These are phyloP conservation scores for Triglochin maritima DNA, from an alignment of 106 monocot genomes.

Conservation along the genomic window DNA sequence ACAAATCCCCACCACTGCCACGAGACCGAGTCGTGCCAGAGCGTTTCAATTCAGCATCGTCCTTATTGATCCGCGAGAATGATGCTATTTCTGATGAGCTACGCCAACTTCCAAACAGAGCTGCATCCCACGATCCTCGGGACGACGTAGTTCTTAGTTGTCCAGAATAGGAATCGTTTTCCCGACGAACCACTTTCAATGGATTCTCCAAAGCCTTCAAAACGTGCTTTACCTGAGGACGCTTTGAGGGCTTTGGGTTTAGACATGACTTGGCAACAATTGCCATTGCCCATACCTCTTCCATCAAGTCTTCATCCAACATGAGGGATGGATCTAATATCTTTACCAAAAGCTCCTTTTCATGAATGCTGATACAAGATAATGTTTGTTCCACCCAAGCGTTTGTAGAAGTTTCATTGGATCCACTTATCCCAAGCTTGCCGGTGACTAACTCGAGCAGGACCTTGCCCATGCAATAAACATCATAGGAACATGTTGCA, in stretches of 20 bases:
- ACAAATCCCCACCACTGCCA: slow-evolving; percentile 34
- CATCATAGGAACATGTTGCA: slow-evolving; percentile 38
- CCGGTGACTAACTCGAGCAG: slow-evolving; percentile 56
- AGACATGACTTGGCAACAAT: slow-evolving; percentile 55
- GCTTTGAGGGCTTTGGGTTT: slow-evolving; percentile 42
- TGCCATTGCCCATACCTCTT: slow-evolving; percentile 55
- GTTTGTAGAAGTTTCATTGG: slow-evolving; percentile 12
- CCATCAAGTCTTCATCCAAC: slow-evolving; percentile 48
- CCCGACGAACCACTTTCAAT: slow-evolving; percentile 42
- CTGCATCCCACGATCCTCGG: slow-evolving; percentile 39
- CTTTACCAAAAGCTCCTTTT: slow-evolving; percentile 41
- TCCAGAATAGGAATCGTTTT: slow-evolving; percentile 13
- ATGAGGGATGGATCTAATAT: slow-evolving; percentile 52
- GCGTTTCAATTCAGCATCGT: slow-evolving; percentile 1
- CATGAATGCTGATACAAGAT: slow-evolving; percentile 23
- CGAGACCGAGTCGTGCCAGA: slow-evolving; percentile 21
- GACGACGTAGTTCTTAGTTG: slow-evolving; percentile 35
- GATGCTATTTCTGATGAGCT: slow-evolving; percentile 30
- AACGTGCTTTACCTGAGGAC: slow-evolving; percentile 38
- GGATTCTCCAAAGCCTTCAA: slow-evolving; percentile 61
- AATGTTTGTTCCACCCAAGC: slow-evolving; percentile 35
- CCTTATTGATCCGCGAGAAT: slow-evolving; percentile 9
- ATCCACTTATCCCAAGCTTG: slow-evolving; percentile 39
- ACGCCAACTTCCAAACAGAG: slow-evolving; percentile 43
- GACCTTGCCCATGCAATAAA: slow-evolving; percentile 61